phyloP scores from a whole-genome alignment of 108 stramenopile species.

The Stephanodiscus minutulus region DNA sequence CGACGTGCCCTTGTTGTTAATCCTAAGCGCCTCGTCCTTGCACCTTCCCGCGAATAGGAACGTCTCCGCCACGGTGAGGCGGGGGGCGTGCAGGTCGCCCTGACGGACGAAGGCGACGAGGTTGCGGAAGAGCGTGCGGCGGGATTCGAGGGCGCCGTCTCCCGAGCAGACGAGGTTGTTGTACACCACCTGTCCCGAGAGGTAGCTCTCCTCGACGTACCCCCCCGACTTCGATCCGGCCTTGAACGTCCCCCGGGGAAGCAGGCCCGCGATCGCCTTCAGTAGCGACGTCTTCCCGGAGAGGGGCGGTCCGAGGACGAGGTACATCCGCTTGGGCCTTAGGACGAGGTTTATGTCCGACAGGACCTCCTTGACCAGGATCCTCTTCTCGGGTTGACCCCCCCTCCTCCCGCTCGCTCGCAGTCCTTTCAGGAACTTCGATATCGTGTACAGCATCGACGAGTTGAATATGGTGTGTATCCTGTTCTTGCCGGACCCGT shows the following conservation, averaged over 20 bases:
- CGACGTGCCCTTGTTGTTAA: constrained; percentile 8
- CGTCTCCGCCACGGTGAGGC: constrained; percentile 46
- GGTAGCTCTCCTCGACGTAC: constrained; percentile 11
- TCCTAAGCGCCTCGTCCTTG: constrained; percentile 22
- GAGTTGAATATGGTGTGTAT: not conserved
- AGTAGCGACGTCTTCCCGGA: constrained; percentile 39
- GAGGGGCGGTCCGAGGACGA: constrained; percentile 46
- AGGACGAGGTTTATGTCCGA: constrained; percentile 41
- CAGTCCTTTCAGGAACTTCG: not conserved
- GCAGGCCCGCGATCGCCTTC: constrained; percentile 43
- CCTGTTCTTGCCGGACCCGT: not conserved
- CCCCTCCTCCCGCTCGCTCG: not conserved
- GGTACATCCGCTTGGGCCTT: constrained; percentile 51
- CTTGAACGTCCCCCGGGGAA: constrained; percentile 24
- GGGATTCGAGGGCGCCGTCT: constrained; percentile 13
- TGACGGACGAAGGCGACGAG: constrained; percentile 43
- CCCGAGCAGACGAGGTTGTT: constrained; percentile 28
- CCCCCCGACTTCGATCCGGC: constrained; percentile 1
- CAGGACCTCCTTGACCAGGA: constrained; percentile 12
- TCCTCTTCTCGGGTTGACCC: not conserved
- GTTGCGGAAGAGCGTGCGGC: constrained; percentile 24
- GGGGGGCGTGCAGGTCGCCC: constrained; percentile 38
- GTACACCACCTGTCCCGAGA: constrained; percentile 32
- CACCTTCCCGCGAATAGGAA: constrained; percentile 32
- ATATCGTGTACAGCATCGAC: not conserved